Conservation (phyloP, 495 filamentous ascomycete species). For the Margaritispora aquatica region DNA sequence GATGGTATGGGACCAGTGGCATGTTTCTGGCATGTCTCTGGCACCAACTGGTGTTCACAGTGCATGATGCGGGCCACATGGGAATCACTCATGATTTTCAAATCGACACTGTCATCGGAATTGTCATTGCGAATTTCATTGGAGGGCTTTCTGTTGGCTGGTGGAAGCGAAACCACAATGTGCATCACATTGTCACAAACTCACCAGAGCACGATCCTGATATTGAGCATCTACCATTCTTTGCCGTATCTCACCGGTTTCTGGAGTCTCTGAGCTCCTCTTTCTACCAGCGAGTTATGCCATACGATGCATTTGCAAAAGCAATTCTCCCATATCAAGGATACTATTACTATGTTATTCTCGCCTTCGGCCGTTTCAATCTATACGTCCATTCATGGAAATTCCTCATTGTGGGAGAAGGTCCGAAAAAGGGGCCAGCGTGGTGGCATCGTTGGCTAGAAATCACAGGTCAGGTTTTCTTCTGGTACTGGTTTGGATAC, state of each 20-base stretch:
- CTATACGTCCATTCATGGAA: conserved; percentile 81
- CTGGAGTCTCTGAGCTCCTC: conserved; percentile 70
- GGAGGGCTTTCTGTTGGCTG: conserved; percentile 89
- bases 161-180: conserved; percentile 98
- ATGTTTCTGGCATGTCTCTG: conserved; percentile 80
- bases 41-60: conserved; percentile 94
- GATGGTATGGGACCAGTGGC: conserved; percentile 71
- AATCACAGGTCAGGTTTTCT: conserved; percentile 72
- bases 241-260: conserved; percentile 86
- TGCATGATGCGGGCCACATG: conserved; percentile 97
- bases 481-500: conserved; percentile 96
- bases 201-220: conserved; percentile 95
- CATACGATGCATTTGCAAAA: conserved; percentile 71
- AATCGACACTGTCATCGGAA: conserved; percentile 76
- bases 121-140: conserved; percentile 83
- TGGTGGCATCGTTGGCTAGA: conserved; percentile 90
- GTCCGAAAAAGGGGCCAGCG: conserved; percentile 74
- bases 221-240: conserved; percentile 94
- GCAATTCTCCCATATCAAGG: conserved; percentile 69
- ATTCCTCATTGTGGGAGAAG: conserved; percentile 67
- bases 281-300: conserved; percentile 85
- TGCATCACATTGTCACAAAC: conserved; percentile 97
- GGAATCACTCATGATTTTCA: conserved; percentile 90
- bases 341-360: conserved; percentile 80
- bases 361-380: conserved; percentile 87